These are phyloP conservation scores for Musa schizocarpa DNA, from an alignment of 176 grass and related monocot species.

Conservation along the genomic window DNA sequence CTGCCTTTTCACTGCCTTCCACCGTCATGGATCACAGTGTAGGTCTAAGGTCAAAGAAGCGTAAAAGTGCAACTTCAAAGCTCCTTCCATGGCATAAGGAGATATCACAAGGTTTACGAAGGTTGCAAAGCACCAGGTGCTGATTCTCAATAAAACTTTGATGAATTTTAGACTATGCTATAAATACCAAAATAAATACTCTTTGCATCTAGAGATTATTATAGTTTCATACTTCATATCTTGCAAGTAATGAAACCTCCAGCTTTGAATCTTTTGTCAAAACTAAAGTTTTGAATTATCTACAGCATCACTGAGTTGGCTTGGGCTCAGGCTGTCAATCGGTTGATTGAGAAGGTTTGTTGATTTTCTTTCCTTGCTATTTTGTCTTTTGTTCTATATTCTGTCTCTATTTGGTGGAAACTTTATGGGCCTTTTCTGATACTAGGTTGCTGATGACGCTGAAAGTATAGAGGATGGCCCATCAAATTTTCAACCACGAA, in stretches of 20 bases:
- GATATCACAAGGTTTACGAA: constrained; percentile 31
- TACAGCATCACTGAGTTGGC: constrained; percentile 55
- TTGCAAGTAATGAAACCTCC: background rate
- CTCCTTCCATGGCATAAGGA: constrained; percentile 80
- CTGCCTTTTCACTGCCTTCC: constrained; percentile 14
- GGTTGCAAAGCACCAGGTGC: constrained; percentile 57
- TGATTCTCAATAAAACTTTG: constrained; percentile 19
- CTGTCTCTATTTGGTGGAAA: constrained; percentile 15
- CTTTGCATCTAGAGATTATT: background rate
- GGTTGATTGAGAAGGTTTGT: constrained; percentile 86
- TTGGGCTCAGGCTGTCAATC: constrained; percentile 78
- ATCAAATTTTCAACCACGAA: constrained; percentile 38
- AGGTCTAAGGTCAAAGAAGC: constrained; percentile 54
- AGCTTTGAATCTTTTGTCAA: background rate
- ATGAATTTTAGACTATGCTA: background rate
- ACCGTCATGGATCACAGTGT: constrained; percentile 18
- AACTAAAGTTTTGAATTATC: constrained; percentile 24
- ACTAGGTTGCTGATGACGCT: constrained; percentile 53
- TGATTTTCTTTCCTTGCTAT: constrained; percentile 15
- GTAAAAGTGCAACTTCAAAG: constrained; percentile 39
- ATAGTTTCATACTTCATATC: constrained; percentile 16
- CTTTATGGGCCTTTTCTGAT: constrained; percentile 15
- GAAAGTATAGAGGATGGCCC: constrained; percentile 57
- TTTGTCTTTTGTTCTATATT: constrained; percentile 19
- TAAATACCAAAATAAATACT: background rate